These are phyloP conservation scores for Helminthosporium solani DNA, from an alignment of 2,329 filamentous ascomycete species.

Conservation along the genomic window DNA sequence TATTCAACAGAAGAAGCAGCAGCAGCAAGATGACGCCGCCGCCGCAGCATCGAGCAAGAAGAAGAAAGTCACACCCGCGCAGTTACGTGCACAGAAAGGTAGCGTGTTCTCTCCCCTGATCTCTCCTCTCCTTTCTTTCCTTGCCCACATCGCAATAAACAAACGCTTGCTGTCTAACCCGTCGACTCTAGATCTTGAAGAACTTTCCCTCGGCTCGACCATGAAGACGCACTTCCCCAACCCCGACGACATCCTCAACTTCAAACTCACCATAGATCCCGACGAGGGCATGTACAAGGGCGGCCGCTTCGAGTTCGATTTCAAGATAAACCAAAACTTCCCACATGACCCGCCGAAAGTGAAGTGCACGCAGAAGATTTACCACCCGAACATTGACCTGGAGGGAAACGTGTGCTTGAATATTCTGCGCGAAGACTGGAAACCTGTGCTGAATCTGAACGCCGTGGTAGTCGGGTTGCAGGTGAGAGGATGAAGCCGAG, in stretches of 20 bases:
- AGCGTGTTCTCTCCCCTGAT: conserved; percentile 14
- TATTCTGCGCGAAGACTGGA: conserved; percentile 97
- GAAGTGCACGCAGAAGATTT: conserved; percentile 96
- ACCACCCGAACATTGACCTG: conserved; percentile 97
- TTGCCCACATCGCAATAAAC: no score
- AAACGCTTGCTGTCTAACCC: no score
- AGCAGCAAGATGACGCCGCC: conserved; percentile 88
- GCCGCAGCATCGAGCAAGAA: conserved; percentile 79
- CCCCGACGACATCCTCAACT: conserved; percentile 83
- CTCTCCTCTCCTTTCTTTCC: no score
- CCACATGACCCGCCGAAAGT: conserved; percentile 98
- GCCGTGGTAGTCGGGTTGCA: conserved; percentile 93
- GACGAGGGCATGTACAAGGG: conserved; percentile 89
- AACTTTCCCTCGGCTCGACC: conserved; percentile 73
- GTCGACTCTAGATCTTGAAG: conserved; percentile 81
- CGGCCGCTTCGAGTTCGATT: conserved; percentile 84
- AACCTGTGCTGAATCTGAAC: conserved; percentile 94
- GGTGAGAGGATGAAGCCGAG: no score
- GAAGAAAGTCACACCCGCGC: conserved; percentile 97
- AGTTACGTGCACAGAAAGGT: conserved; percentile 96
- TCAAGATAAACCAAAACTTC: conserved; percentile 91
- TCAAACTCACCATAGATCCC: conserved; percentile 76
- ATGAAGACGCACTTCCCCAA: conserved; percentile 82
- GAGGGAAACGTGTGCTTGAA: conserved; percentile 98
- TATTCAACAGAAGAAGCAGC: conserved; percentile 73